Evolutionary conservation across 1,284 basidiomycete genomes (phyloP), one percentile per base, ranked within the genome.

Genomic region (Retiboletus flavoniger): DNA sequence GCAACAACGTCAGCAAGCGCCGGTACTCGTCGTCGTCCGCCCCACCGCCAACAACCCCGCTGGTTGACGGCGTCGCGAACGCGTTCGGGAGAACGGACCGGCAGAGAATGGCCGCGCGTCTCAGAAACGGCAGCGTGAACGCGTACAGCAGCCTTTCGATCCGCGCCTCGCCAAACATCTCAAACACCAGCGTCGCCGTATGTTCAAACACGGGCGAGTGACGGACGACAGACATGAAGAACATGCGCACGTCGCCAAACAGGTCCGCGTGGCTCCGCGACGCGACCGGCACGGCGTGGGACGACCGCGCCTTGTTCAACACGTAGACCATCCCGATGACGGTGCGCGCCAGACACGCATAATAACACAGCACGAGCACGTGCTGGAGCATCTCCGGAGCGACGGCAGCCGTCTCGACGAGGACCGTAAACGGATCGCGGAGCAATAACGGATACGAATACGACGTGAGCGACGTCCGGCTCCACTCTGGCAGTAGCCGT

Each of bases 71-170:
- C 2, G 64, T 65, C n/a, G 80, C 73, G 61, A 89, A 87, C 14
- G 82, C 77, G 28, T 73, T 76, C 8, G 82, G 89, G 56, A 90
- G 78, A 17, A 94, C 78, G 1, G 91, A 83, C 13, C 89, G 86
- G 60, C 88, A 92, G 9, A 98, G 78, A 38, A 98, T 91, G 7
- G 93, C 87, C 0, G 91, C 91, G 5, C 91, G 84, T 35, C 95
- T 87, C n/a, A 98, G 80, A 79, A 98, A 98, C 1, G 95, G 95
- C 7, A 99, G 77, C 0, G 93, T 95, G 72, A 95, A 93, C 1
- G 85, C 80, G 69, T 96, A 95, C 44, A 98, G 74, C 47, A 96
- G 74, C 72, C 90, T 93, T 66, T 95, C 91, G 50, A 98, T 86
- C 26, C 85, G 78, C 3, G 84, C 84, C 62, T 91, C 86, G 50